Conservation (phyloP, 305 asterid genomes). For the Fraxinus sp. region DNA sequence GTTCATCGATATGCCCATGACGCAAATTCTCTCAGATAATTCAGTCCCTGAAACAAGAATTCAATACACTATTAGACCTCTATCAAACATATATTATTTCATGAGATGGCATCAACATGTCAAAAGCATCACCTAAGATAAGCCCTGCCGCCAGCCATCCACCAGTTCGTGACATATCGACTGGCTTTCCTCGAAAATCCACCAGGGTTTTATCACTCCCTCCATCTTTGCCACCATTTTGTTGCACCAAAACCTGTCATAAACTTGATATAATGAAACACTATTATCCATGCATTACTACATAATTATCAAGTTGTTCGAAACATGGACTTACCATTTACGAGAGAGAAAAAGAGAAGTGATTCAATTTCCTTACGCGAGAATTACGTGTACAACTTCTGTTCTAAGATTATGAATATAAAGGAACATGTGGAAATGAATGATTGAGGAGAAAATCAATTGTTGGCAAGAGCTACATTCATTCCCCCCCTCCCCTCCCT, state of each 20-base stretch:
- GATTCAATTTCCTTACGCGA: neutral
- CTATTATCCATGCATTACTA: neutral
- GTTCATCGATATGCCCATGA: conserved; percentile 87
- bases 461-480: neutral
- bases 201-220: conserved; percentile 34
- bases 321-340: conserved; percentile 34
- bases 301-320: neutral
- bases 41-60: conserved; percentile 53
- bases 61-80: neutral
- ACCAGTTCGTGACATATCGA: conserved; percentile 69
- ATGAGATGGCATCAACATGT: neutral
- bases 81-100: neutral
- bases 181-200: conserved; percentile 69
- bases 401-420: neutral
- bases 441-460: conserved; percentile 19
- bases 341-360: neutral
- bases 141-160: conserved; percentile 94
- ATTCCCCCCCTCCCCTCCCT: neutral
- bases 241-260: conserved; percentile 56
- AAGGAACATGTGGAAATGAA: neutral
- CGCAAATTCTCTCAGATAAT: conserved; percentile 80
- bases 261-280: neutral
- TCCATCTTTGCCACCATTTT: conserved; percentile 42
- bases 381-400: neutral
- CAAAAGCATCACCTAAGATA: conserved; percentile 52